phyloP scores from a whole-genome alignment of 2,329 filamentous ascomycete genomes.

The Penicillium brevicompactum region DNA sequence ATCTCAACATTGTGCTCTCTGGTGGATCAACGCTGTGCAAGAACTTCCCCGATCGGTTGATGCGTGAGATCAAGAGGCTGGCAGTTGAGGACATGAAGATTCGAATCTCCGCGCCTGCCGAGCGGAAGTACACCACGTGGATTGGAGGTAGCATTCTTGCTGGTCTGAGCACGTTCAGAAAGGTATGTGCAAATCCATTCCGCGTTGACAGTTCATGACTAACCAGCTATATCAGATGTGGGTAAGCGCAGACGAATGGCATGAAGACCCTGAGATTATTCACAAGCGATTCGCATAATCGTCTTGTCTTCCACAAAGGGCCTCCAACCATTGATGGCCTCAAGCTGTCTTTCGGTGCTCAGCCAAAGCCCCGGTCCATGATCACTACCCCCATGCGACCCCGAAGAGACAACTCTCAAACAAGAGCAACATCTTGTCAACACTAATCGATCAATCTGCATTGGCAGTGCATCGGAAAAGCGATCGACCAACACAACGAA shows the following conservation, averaged over 20 bases:
- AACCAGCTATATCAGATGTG: constrained; percentile 73
- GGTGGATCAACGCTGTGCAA: constrained; percentile 95
- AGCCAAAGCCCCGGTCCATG: background rate
- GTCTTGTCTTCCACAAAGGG: background rate
- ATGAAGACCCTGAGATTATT: constrained; percentile 98
- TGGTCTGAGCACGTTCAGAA: constrained; percentile 95
- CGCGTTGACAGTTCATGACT: background rate
- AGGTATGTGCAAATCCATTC: constrained; percentile 60
- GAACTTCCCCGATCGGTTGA: constrained; percentile 89
- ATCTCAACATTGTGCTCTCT: constrained; percentile 95
- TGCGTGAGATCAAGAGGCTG: constrained; percentile 88
- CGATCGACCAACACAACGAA: constrained; percentile 16
- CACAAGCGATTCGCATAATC: constrained; percentile 90
- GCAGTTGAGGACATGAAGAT: constrained; percentile 99
- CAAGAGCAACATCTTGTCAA: constrained; percentile 4
- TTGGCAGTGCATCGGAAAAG: constrained; percentile 5
- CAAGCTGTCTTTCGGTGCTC: background rate
- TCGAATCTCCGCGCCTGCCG: constrained; percentile 97
- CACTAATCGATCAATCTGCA: constrained; percentile 4
- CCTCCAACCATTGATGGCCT: background rate
- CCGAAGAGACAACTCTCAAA: background rate
- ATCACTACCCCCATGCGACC: background rate
- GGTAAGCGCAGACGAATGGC: constrained; percentile 99
- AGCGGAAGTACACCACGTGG: constrained; percentile 98
- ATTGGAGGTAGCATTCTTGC: constrained; percentile 97